Conservation (phyloP, 768 basidiomycete species). For the Flagelloscypha sp. region DNA sequence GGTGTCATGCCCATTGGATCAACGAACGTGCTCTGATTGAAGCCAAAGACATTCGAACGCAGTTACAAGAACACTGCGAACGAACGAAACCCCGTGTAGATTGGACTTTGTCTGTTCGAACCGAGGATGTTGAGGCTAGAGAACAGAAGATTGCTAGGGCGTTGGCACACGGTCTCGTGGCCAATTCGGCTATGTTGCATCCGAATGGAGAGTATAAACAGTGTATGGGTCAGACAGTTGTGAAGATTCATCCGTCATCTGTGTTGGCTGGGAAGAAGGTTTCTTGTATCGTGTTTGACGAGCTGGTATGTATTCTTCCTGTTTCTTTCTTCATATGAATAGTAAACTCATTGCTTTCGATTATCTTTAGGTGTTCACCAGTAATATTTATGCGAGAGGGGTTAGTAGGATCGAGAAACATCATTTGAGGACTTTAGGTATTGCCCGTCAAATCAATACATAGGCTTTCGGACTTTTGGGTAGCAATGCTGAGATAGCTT, state of each 20-base stretch:
- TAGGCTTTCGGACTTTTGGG: no score
- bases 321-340: no score
- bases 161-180: constrained; percentile 67
- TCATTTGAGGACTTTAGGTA: no score
- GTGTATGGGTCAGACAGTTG: constrained; percentile 60
- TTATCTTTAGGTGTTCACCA: background rate
- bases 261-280: constrained; percentile 73
- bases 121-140: constrained; percentile 48
- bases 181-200: constrained; percentile 78
- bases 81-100: no score
- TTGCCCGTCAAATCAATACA: no score
- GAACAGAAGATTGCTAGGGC: constrained; percentile 64
- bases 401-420: no score
- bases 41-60: constrained; percentile 71
- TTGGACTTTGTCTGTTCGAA: no score
- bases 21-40: constrained; percentile 76
- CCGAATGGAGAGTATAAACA: constrained; percentile 86
- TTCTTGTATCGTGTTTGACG: constrained; percentile 86
- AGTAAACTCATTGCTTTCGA: no score
- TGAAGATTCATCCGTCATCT: constrained; percentile 92
- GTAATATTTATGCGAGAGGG: no score
- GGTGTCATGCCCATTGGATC: constrained; percentile 80
- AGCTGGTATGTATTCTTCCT: constrained; percentile 56
- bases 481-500: no score
- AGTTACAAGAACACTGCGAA: constrained; percentile 61